Percentiles rank a stretch among this genome's conserved stretches.
Evolutionary conservation across 1,139 yeast species (phyloP).

Genomic region (Blastobotrys aristatus): DNA sequence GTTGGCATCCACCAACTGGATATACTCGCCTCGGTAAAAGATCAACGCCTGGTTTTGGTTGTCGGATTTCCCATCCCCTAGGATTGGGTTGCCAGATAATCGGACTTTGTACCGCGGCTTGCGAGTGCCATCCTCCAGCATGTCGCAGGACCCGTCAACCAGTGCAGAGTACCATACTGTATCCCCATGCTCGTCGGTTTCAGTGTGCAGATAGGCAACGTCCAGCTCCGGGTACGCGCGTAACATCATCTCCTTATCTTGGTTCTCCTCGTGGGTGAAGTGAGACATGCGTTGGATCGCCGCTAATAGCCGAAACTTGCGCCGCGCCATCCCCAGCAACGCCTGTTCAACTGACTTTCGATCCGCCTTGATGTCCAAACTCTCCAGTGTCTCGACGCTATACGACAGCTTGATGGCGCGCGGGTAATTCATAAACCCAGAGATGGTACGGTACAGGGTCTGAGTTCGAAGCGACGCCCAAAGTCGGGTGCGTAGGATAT

Average conservation of each 20-base stretch:
- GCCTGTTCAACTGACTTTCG: slow-evolving; percentile 7
- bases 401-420: slow-evolving; percentile 63
- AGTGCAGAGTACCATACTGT: slow-evolving; percentile 53
- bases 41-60: slow-evolving; percentile 77
- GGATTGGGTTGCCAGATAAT: slow-evolving; percentile 78
- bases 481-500: slow-evolving; percentile 61
- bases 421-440: slow-evolving; percentile 70
- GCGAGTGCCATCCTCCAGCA: slow-evolving; percentile 41
- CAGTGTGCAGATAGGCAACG: slow-evolving; percentile 56
- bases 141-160: slow-evolving; percentile 48
- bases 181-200: slow-evolving; percentile 30
- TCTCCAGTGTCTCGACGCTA: slow-evolving; percentile 48
- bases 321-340: slow-evolving; percentile 41
- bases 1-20: slow-evolving; percentile 83
- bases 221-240: slow-evolving; percentile 57
- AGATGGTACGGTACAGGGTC: slow-evolving; percentile 69
- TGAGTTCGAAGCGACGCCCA: slow-evolving; percentile 82
- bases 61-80: slow-evolving; percentile 89
- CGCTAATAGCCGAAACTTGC: slow-evolving; percentile 64
- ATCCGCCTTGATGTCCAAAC: slow-evolving; percentile 1
- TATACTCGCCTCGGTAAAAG: slow-evolving; percentile 79
- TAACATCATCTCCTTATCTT: slow-evolving; percentile 52
- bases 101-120: slow-evolving; percentile 50
- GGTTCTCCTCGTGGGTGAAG: slow-evolving; percentile 49
- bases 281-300: slow-evolving; percentile 64